Evolutionary conservation across 371 early-diverging fungal genomes (phyloP), one percentile per base, ranked within the genome.

Genomic region (Mucor indicus): DNA sequence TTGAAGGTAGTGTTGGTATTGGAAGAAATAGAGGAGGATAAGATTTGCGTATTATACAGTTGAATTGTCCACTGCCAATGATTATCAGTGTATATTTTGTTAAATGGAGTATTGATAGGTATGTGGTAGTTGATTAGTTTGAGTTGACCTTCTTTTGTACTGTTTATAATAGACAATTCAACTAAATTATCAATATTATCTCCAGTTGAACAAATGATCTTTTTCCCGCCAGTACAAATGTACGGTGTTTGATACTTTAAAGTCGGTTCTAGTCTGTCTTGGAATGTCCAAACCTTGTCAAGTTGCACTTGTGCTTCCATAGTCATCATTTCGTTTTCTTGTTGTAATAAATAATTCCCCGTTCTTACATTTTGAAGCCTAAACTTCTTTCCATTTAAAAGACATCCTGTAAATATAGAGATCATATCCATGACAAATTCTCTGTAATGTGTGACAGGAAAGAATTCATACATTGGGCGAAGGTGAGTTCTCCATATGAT

Each of bases 381-480:
- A 35, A 50, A 50, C 16, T 33, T 22, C 17, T 36, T 29, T 24
- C 11, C 27, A n/a, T 40, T 24, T 11, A 35, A 23, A 8, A 50
- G 30, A 8, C 30, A 29, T 6, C 30, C 22, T 17, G 25, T 5
- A 15, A 16, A 17, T 29, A 44, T 33, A 30, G 30, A 32, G 20
- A 52, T 52, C 11, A 52, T 39, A 19, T 25, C 15, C 8, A 31
- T 24, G n/a, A 52, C 44, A 11, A 38, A 52, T 2, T 44, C 23
- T 17, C 20, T 15, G 2, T 11, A 16, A 24, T 38, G 30, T 17
- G 23, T n/a, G 10, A 29, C 38, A 12, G 52, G 52, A 20, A 52
- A 52, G 25, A 44, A 52, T 32, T 52, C 52, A 30, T 52, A 38
- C 15, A 52, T 22, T 23, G 52, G 52, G 15, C 38, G 38, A 16